Percentiles rank a stretch among this genome's conserved stretches.
These are phyloP conservation scores for Myochromella boudieri DNA, from an alignment of 768 basidiomycete species.

Conservation along the genomic window DNA sequence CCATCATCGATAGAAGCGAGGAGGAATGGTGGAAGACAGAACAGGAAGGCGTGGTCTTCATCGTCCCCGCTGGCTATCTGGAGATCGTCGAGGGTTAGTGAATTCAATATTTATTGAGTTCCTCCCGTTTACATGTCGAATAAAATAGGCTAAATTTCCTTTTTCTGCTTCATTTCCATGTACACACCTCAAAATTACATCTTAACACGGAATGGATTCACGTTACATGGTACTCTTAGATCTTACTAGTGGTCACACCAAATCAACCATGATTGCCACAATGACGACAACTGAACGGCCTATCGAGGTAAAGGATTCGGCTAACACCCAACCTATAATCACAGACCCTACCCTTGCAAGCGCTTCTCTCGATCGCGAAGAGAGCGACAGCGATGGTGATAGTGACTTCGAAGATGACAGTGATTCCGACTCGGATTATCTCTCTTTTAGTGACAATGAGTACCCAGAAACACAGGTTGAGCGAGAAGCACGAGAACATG, in stretches of 20 bases:
- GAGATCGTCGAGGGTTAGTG: slow-evolving; percentile 91
- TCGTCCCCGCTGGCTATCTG: slow-evolving; percentile 91
- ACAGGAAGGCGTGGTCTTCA: slow-evolving; percentile 78
- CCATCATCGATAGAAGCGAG: slow-evolving; percentile 81
- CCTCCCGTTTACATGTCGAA: slow-evolving; percentile 55
- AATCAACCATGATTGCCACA: background rate
- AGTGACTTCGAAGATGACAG: slow-evolving; percentile 33
- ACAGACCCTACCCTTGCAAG: slow-evolving; percentile 1
- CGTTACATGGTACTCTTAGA: slow-evolving; percentile 10
- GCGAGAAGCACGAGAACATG: slow-evolving; percentile 62
- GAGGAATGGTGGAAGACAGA: slow-evolving; percentile 97
- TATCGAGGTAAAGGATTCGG: slow-evolving; percentile 2
- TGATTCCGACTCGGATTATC: slow-evolving; percentile 27
- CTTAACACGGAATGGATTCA: slow-evolving; percentile 27
- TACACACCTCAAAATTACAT: slow-evolving; percentile 35
- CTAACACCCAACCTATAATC: background rate
- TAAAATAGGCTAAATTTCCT: slow-evolving; percentile 75
- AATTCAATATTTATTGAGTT: slow-evolving; percentile 51
- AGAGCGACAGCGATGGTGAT: slow-evolving; percentile 22
- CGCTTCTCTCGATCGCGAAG: slow-evolving; percentile 9
- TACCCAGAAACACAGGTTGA: slow-evolving; percentile 49
- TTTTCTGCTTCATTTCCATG: slow-evolving; percentile 55
- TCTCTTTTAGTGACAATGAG: slow-evolving; percentile 36
- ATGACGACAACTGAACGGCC: slow-evolving; percentile 1
- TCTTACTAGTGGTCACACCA: background rate